Percentiles rank a stretch among this genome's conserved stretches.
Evolutionary conservation across 371 early-diverging fungal species (phyloP).

Genomic region (Capillidium heterosporum): DNA sequence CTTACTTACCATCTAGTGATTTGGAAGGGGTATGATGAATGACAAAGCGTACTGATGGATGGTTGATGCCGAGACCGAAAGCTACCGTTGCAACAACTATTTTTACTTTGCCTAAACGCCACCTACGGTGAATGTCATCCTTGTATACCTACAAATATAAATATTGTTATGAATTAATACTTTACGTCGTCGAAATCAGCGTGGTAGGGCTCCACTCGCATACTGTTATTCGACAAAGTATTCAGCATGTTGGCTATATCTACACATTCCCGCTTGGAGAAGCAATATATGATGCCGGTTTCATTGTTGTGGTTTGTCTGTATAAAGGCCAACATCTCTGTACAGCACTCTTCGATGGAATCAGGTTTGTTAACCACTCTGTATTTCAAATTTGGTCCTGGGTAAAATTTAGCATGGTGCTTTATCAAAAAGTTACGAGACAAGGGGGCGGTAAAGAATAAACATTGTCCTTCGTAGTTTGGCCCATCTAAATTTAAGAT

Average conservation of each 20-base stretch:
- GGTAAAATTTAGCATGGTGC: not conserved
- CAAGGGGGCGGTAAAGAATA: not conserved
- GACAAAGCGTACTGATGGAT: conserved; percentile 96
- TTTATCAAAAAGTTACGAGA: not conserved
- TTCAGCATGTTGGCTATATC: conserved; percentile 55
- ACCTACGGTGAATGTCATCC: conserved; percentile 60
- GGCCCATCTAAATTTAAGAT: not conserved
- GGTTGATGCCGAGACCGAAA: conserved; percentile 99
- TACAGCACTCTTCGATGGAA: conserved; percentile 19
- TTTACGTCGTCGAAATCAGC: conserved; percentile 59
- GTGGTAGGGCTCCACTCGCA: conserved; percentile 71
- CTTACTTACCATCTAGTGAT: conserved; percentile 46
- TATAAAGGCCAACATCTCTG: conserved; percentile 70
- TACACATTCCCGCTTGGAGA: conserved; percentile 75
- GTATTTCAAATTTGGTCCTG: conserved; percentile 54
- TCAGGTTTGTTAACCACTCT: conserved; percentile 24
- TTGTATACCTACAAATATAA: conserved; percentile 44
- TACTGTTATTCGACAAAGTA: conserved; percentile 15
- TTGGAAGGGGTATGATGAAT: conserved; percentile 93
- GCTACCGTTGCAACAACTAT: conserved; percentile 98
- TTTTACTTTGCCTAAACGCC: conserved; percentile 60
- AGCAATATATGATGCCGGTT: conserved; percentile 98
- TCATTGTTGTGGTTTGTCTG: conserved; percentile 35
- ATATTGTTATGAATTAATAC: not conserved
- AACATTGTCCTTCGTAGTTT: no score